A percentile compares a stretch with the other conserved stretches of the same genome.
These are phyloP conservation scores for Fusarium dimerum DNA, from an alignment of 2,329 filamentous ascomycete species.

Conservation along the genomic window DNA sequence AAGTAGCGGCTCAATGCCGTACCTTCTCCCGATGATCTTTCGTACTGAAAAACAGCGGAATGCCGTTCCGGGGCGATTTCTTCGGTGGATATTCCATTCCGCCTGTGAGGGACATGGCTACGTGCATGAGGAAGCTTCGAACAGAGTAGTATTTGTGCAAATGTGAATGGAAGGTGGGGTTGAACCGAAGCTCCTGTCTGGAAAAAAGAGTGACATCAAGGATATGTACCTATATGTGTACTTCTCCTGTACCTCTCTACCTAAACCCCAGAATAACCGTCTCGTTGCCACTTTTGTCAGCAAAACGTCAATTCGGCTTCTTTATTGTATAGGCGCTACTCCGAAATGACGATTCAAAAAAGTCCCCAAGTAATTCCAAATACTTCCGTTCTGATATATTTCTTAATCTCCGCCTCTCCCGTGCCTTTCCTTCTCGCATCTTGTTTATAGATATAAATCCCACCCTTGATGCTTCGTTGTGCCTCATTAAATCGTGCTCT, in stretches of 20 bases:
- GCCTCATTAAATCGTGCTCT: constrained; percentile 33
- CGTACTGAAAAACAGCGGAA: no score
- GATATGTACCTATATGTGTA: neutral
- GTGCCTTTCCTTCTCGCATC: neutral
- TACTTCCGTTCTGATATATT: neutral
- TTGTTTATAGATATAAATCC: constrained; percentile 4
- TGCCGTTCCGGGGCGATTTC: no score
- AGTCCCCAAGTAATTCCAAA: constrained; percentile 2
- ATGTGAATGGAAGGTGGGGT: no score
- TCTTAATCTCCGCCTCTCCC: neutral
- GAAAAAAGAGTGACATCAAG: constrained; percentile 25
- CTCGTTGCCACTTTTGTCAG: constrained; percentile 24
- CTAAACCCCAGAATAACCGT: neutral
- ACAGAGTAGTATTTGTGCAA: no score
- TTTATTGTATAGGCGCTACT: constrained; percentile 4
- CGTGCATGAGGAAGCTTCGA: no score
- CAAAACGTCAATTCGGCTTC: constrained; percentile 1
- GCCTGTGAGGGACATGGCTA: no score
- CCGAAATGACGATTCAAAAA: neutral
- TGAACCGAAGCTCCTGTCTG: constrained; percentile 4
- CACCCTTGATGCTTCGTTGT: constrained; percentile 38
- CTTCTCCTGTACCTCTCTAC: no score
- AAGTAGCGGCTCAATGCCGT: no score
- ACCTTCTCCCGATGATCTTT: no score
- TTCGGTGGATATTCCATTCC: no score